phyloP scores from a whole-genome alignment of 1,139 yeast genomes.

The Suzukiozyma palmioleophila region DNA sequence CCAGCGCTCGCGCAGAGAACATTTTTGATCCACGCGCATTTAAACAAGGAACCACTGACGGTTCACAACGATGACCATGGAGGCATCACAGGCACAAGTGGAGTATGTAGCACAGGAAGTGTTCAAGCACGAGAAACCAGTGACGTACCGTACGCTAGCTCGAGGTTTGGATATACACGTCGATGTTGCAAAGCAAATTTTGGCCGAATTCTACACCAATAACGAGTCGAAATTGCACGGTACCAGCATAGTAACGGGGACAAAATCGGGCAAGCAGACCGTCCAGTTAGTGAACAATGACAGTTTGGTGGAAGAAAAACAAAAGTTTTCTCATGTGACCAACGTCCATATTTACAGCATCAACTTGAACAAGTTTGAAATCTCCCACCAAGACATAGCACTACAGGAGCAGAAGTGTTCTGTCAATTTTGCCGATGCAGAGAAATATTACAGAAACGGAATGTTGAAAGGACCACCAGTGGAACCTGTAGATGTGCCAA shows the following conservation, averaged over 20 bases:
- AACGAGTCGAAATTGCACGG: slow-evolving; percentile 30
- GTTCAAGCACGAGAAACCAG: slow-evolving; percentile 20
- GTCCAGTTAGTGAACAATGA: slow-evolving; percentile 22
- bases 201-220: slow-evolving; percentile 28
- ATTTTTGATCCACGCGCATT: neutral
- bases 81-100: slow-evolving; percentile 22
- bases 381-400: slow-evolving; percentile 23
- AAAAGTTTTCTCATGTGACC: slow-evolving; percentile 17
- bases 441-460: slow-evolving; percentile 25
- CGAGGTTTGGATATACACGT: slow-evolving; percentile 25
- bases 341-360: slow-evolving; percentile 34
- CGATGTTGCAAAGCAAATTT: slow-evolving; percentile 24
- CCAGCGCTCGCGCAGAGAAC: slow-evolving; percentile 6
- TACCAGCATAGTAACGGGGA: slow-evolving; percentile 31
- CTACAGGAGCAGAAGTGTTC: slow-evolving; percentile 24
- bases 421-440: slow-evolving; percentile 15
- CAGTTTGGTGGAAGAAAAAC: slow-evolving; percentile 14
- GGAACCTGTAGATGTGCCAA: slow-evolving; percentile 8
- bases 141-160: slow-evolving; percentile 29
- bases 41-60: slow-evolving; percentile 1
- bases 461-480: slow-evolving; percentile 33
- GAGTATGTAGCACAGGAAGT: slow-evolving; percentile 26
- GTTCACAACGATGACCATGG: slow-evolving; percentile 31
- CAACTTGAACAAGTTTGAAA: slow-evolving; percentile 13
- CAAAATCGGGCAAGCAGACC: slow-evolving; percentile 8